Evolutionary conservation across 345 rosid species (phyloP), one percentile per base, ranked within the genome.

Genomic region (Mallotus nudiflorus): DNA sequence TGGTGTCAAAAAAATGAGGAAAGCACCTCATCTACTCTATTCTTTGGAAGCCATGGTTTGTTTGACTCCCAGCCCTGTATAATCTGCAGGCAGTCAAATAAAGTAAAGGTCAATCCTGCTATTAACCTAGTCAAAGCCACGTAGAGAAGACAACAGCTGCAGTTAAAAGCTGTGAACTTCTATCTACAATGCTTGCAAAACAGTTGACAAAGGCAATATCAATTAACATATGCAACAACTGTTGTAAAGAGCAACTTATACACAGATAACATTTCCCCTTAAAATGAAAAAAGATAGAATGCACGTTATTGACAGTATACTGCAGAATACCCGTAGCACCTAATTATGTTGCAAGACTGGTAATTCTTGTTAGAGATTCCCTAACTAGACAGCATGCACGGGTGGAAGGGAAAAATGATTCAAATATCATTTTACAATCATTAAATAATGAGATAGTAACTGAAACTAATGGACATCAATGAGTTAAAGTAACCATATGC

Each of bases 1-100:
- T 19, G 44, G 50, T 20, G 24, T 49, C 0, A 53, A 52, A 45
- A 62, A 69, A 44, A 74, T 31, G 27, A 31, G 40, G 69, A 57
- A 56, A 63, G 27, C 12, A 96, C 99, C 98, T 91, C 96, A 59
- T 85, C 82, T 71, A 88, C 76, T 80, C 70, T 88, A 44, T 82
- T 87, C 77, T 83, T 90, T 5, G 97, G 96, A 83, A 95, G 92
- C 99, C 99, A 95, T 55, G 96, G 80, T 77, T 92, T 95, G 62
- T 85, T 84, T 6, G 74, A 67, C 76, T 85, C 91, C 98, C 99
- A 95, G 52, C 73, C 88, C 73, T 63, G 68, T 58, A 83, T 78
- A 44, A 72, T 88, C 99, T 92, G 88, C 74, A 53, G 63, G 58
- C 64, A 60, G 49, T 28, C 64, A 78, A 50, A 48, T 37, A 44